These are phyloP conservation scores for Cyathus olla DNA, from an alignment of 1,284 basidiomycete species.

Conservation along the genomic window DNA sequence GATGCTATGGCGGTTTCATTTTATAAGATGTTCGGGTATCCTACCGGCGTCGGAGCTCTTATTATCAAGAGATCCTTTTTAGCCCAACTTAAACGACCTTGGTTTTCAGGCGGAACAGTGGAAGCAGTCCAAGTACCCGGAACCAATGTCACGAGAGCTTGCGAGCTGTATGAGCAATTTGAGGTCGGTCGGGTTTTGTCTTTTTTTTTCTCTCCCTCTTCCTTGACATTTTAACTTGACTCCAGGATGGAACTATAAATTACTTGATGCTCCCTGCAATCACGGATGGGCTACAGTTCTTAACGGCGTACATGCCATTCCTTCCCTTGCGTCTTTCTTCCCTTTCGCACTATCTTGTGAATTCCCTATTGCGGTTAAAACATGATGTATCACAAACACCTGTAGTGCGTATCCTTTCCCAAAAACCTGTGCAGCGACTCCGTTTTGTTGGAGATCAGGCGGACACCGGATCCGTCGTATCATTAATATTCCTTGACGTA, in stretches of 20 bases:
- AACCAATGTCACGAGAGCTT: conserved; percentile 67
- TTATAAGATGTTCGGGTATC: conserved; percentile 92
- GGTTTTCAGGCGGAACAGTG: conserved; percentile 89
- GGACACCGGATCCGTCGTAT: conserved; percentile 74
- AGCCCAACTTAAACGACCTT: conserved; percentile 70
- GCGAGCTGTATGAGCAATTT: conserved; percentile 76
- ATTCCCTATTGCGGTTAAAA: conserved; percentile 63
- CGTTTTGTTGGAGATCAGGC: conserved; percentile 71
- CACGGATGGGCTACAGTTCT: conserved; percentile 79
- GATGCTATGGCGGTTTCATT: conserved; percentile 88
- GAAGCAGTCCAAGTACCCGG: conserved; percentile 86
- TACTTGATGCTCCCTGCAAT: conserved; percentile 81
- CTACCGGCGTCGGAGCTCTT: conserved; percentile 86
- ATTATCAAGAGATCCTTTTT: conserved; percentile 80
- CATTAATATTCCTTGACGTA: conserved; percentile 74
- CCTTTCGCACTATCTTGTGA: conserved; percentile 67
- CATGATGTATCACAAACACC: conserved; percentile 68
- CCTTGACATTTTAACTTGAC: background rate
- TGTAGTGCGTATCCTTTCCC: conserved; percentile 75
- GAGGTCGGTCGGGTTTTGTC: conserved; percentile 60
- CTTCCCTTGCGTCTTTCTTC: conserved; percentile 79
- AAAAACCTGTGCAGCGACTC: conserved; percentile 62
- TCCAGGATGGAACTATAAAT: conserved; percentile 87
- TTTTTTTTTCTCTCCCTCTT: background rate
- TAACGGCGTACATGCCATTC: conserved; percentile 81